Evolutionary conservation across 257 asterid species (phyloP).

Genomic region (Solanum arcanum): DNA sequence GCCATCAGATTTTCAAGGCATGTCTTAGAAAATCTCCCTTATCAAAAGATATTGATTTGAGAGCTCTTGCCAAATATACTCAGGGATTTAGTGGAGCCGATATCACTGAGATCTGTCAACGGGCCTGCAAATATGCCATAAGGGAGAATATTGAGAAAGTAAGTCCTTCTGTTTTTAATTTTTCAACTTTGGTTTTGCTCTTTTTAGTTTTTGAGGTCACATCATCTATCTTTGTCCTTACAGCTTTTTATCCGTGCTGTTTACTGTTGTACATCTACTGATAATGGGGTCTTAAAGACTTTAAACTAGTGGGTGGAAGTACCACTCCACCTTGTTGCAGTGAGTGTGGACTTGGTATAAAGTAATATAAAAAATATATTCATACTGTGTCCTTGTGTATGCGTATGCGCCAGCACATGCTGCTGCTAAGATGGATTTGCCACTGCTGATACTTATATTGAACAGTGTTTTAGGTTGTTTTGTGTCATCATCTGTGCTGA

Average conservation of each 20-base stretch:
- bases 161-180: background rate
- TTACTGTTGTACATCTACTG: background rate
- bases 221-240: background rate
- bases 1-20: constrained; percentile 44
- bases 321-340: background rate
- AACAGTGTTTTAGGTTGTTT: background rate
- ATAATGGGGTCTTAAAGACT: background rate
- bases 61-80: constrained; percentile 45
- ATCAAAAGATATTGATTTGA: constrained; percentile 36
- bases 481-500: background rate
- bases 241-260: background rate
- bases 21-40: constrained; percentile 45
- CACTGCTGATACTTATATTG: background rate
- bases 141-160: constrained; percentile 53
- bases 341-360: background rate
- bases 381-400: background rate
- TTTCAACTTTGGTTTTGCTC: background rate
- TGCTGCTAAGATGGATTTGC: background rate
- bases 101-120: constrained; percentile 46
- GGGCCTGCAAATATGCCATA: constrained; percentile 51
- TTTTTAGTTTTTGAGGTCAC: background rate
- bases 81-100: constrained; percentile 56
- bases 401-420: background rate
- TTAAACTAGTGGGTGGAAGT: background rate
- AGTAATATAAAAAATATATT: background rate